phyloP scores from a whole-genome alignment of 257 asterid species.

The Gentiana dahurica region DNA sequence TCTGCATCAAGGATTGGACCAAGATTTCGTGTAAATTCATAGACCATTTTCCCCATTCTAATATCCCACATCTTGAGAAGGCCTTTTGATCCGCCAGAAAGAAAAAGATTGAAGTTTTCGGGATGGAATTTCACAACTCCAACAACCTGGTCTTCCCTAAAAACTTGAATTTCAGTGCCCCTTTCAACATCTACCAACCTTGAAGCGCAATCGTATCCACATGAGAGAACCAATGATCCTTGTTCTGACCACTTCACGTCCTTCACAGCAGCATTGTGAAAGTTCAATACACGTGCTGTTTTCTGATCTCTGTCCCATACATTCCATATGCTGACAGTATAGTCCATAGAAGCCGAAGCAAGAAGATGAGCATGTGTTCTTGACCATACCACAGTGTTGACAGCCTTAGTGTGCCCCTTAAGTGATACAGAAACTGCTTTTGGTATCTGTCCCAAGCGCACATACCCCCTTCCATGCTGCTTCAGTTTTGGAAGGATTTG shows the following conservation, averaged over 20 bases:
- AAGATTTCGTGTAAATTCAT: constrained; percentile 34
- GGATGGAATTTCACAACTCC: constrained; percentile 76
- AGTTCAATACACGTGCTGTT: constrained; percentile 39
- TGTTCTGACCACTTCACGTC: constrained; percentile 86
- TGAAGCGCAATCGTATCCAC: constrained; percentile 92
- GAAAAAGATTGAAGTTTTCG: constrained; percentile 46
- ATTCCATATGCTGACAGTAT: constrained; percentile 68
- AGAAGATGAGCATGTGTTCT: constrained; percentile 71
- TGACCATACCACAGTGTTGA: constrained; percentile 83
- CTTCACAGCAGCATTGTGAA: constrained; percentile 69
- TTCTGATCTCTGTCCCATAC: constrained; percentile 69
- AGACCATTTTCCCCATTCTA: constrained; percentile 53
- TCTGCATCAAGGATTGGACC: constrained; percentile 80
- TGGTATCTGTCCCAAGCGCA: constrained; percentile 19
- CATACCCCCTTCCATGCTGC: constrained; percentile 25
- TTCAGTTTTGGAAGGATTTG: constrained; percentile 37
- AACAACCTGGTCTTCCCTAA: constrained; percentile 75
- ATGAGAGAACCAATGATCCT: constrained; percentile 63
- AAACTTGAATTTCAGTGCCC: constrained; percentile 49
- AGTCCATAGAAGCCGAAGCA: constrained; percentile 92
- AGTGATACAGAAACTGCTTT: constrained; percentile 38
- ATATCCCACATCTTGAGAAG: constrained; percentile 76
- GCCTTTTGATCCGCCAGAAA: constrained; percentile 91
- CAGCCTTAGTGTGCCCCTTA: constrained; percentile 62
- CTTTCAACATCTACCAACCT: constrained; percentile 73